Base-by-base conservation (phyloP, 2,329 filamentous ascomycete species). In the Botrytis squamosa region DNA sequence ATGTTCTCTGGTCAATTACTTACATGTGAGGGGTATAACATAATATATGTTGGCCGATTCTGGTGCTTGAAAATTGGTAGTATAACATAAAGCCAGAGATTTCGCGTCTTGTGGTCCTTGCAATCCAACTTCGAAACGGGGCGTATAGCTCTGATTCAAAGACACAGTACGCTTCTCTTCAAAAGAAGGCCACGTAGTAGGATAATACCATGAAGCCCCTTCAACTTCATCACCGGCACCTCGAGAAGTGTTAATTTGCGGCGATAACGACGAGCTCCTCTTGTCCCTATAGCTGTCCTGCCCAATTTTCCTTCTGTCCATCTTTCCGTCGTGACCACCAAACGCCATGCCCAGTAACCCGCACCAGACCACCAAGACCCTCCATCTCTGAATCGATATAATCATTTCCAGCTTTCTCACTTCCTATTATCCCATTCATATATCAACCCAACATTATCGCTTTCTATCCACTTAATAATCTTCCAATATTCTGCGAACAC, bases 381-480 rank as follows among this genome's bases (percentile, higher is more conserved):
- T 68, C 65, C 65, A 68, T 68, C 65, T 57, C n/a, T 57, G 46
- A 42, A 49, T 68, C 49, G 65, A 68, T 57, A 57, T 57, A 68
- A 68, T 68, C 65, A 68, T 68, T 68, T 68, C 65, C 65, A 57
- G 49, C 36, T 57, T 68, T 68, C 65, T 68, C 36, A 57, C 65
- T 68, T 68, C 65, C 49, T 55, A n/a, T n/a, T 29, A 25, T 57
- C 65, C 36, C 49, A 33, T 42, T 36, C 22, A 55, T 20, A 68
- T 42, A 57, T 68, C 65, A 68, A 57, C 25, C 5, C 65, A 42
- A 68, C 49, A 57, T 68, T 57, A 36, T 68, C 36, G 16, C 49
- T 68, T 22, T 42, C 20, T 57, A 57, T 57, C 25, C 49, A 68
- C 25, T 68, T 57, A 29, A 42, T 57, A 16, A 68, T 55, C 7